A percentile compares a stretch with the other conserved stretches of the same genome.
Evolutionary conservation across 2,329 filamentous ascomycete species (phyloP).

Genomic region (Triangularia verruculosa): DNA sequence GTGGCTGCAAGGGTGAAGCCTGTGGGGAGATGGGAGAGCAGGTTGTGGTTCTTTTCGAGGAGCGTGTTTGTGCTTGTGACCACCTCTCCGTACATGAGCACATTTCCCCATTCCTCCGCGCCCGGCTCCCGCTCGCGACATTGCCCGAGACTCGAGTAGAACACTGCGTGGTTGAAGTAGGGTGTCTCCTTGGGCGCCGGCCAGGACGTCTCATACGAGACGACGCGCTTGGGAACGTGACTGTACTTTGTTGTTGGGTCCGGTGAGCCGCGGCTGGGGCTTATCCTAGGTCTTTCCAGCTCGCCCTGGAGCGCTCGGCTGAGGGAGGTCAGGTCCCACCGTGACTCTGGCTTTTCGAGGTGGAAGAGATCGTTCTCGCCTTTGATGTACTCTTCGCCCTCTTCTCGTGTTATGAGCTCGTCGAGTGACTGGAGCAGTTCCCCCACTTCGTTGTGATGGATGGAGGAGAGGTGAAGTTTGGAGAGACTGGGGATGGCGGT

Average conservation of each 20-base stretch:
- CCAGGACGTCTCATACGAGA: conserved; percentile 65
- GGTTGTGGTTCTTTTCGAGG: conserved; percentile 80
- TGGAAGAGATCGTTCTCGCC: conserved; percentile 82
- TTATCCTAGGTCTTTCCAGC: conserved; percentile 30
- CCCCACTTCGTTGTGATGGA: conserved; percentile 60
- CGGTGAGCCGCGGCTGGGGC: conserved; percentile 23
- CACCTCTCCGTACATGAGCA: conserved; percentile 84
- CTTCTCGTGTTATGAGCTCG: conserved; percentile 64
- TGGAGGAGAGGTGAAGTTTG: conserved; percentile 74
- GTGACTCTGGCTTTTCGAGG: conserved; percentile 63
- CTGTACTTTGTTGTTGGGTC: conserved; percentile 58
- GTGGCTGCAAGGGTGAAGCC: conserved; percentile 89
- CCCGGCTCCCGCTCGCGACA: conserved; percentile 60
- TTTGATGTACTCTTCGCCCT: conserved; percentile 68
- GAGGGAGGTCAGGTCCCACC: conserved; percentile 56
- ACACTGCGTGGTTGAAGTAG: conserved; percentile 79
- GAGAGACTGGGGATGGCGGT: conserved; percentile 75
- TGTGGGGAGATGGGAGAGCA: conserved; percentile 72
- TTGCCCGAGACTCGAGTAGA: conserved; percentile 66
- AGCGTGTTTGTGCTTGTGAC: conserved; percentile 92
- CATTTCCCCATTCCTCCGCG: conserved; percentile 68
- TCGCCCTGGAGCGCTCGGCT: conserved; percentile 47
- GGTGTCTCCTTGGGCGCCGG: conserved; percentile 74
- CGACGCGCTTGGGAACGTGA: conserved; percentile 67
- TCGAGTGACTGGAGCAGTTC: conserved; percentile 65